A percentile compares a stretch with the other conserved stretches of the same genome.
Evolutionary conservation across 495 filamentous ascomycete species (phyloP).

Genomic region (Jackrogersella multiformis): DNA sequence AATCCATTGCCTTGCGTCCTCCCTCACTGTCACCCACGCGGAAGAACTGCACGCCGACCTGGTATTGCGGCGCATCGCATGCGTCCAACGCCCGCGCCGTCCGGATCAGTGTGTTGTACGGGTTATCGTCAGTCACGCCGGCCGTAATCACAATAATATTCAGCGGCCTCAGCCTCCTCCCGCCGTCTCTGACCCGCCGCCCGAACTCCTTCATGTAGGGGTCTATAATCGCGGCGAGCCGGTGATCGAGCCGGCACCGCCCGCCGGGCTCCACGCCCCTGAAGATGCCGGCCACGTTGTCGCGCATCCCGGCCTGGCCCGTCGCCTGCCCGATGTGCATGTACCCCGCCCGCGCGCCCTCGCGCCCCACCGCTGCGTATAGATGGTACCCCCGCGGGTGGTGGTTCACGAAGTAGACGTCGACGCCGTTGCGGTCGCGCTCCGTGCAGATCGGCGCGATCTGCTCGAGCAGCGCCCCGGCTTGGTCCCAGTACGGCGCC

Average conservation of each 20-base stretch:
- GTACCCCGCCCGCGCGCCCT: conserved; percentile 62
- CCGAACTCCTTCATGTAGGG: conserved; percentile 59
- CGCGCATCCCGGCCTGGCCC: conserved; percentile 59
- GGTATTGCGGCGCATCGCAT: conserved; percentile 74
- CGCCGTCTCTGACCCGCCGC: conserved; percentile 35
- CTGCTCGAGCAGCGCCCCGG: conserved; percentile 69
- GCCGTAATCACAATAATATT: conserved; percentile 91
- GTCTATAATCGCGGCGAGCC: conserved; percentile 71
- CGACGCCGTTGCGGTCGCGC: conserved; percentile 81
- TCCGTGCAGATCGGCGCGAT: conserved; percentile 80
- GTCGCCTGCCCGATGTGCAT: conserved; percentile 71
- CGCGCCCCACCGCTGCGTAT: conserved; percentile 46
- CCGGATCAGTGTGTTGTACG: conserved; percentile 69
- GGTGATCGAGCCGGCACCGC: conserved; percentile 61
- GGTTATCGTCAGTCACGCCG: conserved; percentile 78
- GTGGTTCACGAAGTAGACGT: conserved; percentile 84
- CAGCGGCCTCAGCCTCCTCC: conserved; percentile 66
- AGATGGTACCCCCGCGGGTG: conserved; percentile 44
- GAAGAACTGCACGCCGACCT: conserved; percentile 90
- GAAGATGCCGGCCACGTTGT: conserved; percentile 67
- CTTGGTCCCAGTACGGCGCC: conserved; percentile 77
- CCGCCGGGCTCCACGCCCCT: conserved; percentile 24
- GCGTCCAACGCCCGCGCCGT: conserved; percentile 73
- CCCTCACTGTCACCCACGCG: conserved; percentile 77
- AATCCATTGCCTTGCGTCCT: conserved; percentile 67